phyloP scores from a whole-genome alignment of 768 basidiomycete genomes.

The Gloeopeniophorella convolvens region DNA sequence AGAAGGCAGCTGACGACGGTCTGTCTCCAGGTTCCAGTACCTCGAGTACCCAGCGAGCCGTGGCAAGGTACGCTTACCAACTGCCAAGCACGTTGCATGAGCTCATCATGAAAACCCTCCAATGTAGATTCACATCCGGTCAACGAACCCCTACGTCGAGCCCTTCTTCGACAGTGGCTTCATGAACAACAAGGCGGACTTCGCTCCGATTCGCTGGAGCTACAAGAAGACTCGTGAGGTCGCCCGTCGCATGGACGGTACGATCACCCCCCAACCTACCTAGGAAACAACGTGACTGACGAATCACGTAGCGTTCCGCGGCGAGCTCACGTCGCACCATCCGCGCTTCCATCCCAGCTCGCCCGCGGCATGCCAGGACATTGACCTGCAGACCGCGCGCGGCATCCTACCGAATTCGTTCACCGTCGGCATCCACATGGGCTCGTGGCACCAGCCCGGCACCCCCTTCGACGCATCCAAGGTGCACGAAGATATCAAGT shows the following conservation, averaged over 20 bases:
- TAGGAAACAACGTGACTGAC: neutral
- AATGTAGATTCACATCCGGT: slow-evolving; percentile 63
- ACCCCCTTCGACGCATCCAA: slow-evolving; percentile 48
- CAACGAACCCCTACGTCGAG: slow-evolving; percentile 53
- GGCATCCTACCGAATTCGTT: slow-evolving; percentile 51
- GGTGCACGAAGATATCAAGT: slow-evolving; percentile 59
- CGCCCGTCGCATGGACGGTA: slow-evolving; percentile 65
- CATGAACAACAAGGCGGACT: slow-evolving; percentile 75
- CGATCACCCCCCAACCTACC: slow-evolving; percentile 4
- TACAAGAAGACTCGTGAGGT: slow-evolving; percentile 73
- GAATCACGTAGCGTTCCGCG: slow-evolving; percentile 50
- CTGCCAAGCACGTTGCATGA: too few species aligned
- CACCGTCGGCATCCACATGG: slow-evolving; percentile 71
- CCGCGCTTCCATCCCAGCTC: slow-evolving; percentile 70
- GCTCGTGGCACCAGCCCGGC: slow-evolving; percentile 55
- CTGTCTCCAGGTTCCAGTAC: slow-evolving; percentile 49
- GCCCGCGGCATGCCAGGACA: slow-evolving; percentile 51
- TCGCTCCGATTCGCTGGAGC: slow-evolving; percentile 69
- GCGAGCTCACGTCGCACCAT: slow-evolving; percentile 66
- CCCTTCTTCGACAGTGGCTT: slow-evolving; percentile 69
- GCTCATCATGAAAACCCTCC: too few species aligned
- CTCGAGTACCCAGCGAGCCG: slow-evolving; percentile 70
- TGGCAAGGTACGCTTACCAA: too few species aligned
- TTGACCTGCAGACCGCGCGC: slow-evolving; percentile 64
- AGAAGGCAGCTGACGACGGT: neutral